phyloP scores from a whole-genome alignment of 768 basidiomycete genomes.

The Fistulinella prunicolor region DNA sequence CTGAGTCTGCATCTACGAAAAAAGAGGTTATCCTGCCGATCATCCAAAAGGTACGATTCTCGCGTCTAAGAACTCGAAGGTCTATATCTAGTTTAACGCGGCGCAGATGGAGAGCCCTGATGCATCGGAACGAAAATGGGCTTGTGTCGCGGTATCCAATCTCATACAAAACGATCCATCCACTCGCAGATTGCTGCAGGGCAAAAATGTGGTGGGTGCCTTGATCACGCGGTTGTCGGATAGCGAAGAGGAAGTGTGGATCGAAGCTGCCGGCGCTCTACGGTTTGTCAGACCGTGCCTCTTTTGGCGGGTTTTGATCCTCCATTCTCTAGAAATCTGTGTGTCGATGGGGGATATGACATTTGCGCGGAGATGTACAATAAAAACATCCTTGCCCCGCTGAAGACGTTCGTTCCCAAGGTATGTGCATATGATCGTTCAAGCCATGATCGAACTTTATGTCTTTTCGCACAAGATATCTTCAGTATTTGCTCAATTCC shows the following conservation, averaged over 20 bases:
- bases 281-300: constrained; percentile 48
- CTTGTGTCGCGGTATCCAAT: constrained; percentile 94
- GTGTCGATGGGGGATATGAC: constrained; percentile 93
- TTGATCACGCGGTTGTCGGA: constrained; percentile 88
- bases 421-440: constrained; percentile 35
- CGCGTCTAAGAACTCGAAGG: neutral
- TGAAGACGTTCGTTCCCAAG: constrained; percentile 76
- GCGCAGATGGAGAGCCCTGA: constrained; percentile 73
- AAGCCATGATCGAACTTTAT: neutral
- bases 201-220: constrained; percentile 84
- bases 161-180: constrained; percentile 94
- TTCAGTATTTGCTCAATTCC: constrained; percentile 61
- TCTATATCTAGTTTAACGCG: constrained; percentile 1
- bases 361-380: constrained; percentile 98
- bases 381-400: constrained; percentile 81
- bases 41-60: constrained; percentile 71
- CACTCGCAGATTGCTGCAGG: constrained; percentile 84
- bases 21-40: constrained; percentile 81
- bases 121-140: constrained; percentile 85
- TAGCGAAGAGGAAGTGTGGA: constrained; percentile 84
- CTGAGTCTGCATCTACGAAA: constrained; percentile 70
- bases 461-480: constrained; percentile 56
- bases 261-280: constrained; percentile 86
- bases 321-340: constrained; percentile 67
- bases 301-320: constrained; percentile 7